phyloP scores from a whole-genome alignment of 805 yeast species.

The Metschnikowia borealis region DNA sequence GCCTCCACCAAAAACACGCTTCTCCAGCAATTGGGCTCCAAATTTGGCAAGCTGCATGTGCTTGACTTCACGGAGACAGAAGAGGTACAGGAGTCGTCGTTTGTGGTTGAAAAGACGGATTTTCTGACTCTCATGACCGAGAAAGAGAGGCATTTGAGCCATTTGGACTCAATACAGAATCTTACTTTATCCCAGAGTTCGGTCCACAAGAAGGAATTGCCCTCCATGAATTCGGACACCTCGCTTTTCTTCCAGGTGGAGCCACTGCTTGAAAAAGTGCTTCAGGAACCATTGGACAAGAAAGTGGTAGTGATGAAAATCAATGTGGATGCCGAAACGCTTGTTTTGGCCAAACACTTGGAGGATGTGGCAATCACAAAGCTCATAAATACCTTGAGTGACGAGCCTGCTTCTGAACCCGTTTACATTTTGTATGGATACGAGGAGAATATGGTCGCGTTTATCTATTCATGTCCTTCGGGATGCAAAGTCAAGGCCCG shows the following conservation, averaged over 20 bases:
- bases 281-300: constrained; percentile 13
- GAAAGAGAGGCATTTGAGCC: constrained; percentile 51
- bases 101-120: constrained; percentile 22
- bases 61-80: constrained; percentile 52
- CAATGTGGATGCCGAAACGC: constrained; percentile 44
- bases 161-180: constrained; percentile 37
- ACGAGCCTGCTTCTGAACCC: constrained; percentile 40
- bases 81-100: constrained; percentile 51
- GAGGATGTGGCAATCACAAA: constrained; percentile 17
- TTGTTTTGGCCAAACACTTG: constrained; percentile 9
- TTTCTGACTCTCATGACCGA: constrained; percentile 49
- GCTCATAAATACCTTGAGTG: constrained; percentile 18
- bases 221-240: constrained; percentile 29
- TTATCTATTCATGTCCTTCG: constrained; percentile 86
- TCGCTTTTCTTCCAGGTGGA: constrained; percentile 15
- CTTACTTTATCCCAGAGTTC: constrained; percentile 23
- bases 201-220: constrained; percentile 23
- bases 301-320: constrained; percentile 49
- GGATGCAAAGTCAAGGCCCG: constrained; percentile 86
- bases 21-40: constrained; percentile 68
- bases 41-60: constrained; percentile 39
- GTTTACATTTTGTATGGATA: constrained; percentile 51
- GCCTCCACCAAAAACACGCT: constrained; percentile 85
- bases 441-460: constrained; percentile 40
- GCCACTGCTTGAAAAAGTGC: constrained; percentile 21